A percentile compares a stretch with the other conserved stretches of the same genome.
Evolutionary conservation across 495 filamentous ascomycete species (phyloP).

Genomic region (Choiromyces venosus): DNA sequence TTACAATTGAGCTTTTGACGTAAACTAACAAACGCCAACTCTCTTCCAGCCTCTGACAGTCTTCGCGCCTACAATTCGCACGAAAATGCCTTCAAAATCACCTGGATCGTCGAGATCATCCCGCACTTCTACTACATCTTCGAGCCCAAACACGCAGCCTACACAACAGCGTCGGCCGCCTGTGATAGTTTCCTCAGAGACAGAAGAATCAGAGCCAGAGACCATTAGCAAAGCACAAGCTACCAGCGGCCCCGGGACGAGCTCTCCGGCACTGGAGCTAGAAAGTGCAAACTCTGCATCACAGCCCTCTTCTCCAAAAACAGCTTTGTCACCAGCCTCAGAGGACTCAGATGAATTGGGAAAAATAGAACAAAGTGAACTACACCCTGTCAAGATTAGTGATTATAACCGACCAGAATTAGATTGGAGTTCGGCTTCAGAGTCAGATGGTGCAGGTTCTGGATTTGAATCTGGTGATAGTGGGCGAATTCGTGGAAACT

Average conservation of each 20-base stretch:
- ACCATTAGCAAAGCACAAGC: not conserved
- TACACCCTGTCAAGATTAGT: not conserved
- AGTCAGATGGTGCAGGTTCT: not conserved
- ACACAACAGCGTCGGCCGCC: conserved; percentile 29
- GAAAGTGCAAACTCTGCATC: not conserved
- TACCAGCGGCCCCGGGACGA: not conserved
- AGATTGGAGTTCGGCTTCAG: not conserved
- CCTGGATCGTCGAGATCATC: not conserved
- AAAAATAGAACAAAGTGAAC: not conserved
- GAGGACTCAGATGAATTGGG: not conserved
- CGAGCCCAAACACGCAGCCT: not conserved
- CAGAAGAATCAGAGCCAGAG: conserved; percentile 23
- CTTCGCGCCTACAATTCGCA: not conserved
- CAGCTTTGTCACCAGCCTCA: not conserved
- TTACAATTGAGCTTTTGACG: not conserved
- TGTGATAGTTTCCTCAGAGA: conserved; percentile 28
- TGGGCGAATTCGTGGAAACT: not conserved
- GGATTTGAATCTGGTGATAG: not conserved
- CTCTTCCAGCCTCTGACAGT: not conserved
- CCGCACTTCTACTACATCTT: not conserved
- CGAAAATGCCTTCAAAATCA: not conserved
- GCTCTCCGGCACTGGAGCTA: not conserved
- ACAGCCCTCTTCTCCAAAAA: not conserved
- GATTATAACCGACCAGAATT: not conserved
- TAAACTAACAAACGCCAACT: not conserved